Evolutionary conservation across 129 eudicot species (phyloP).

Genomic region (Pseudognaphalium luteoalbum): DNA sequence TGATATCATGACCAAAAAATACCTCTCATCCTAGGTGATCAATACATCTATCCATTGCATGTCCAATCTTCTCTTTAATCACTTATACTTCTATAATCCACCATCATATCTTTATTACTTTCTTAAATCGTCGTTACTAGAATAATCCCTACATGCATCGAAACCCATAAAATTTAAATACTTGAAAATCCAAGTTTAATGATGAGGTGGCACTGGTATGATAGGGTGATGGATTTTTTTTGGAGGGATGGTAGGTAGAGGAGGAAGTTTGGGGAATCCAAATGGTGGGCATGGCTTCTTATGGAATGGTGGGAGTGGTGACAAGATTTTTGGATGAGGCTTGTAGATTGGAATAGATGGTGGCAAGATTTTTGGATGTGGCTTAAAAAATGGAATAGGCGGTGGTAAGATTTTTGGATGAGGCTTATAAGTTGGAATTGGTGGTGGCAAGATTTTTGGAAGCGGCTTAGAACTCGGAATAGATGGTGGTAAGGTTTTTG

Average conservation of each 20-base stretch:
- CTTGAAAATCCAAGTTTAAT: conserved; percentile 21
- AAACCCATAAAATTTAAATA: conserved; percentile 12
- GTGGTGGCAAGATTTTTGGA: not conserved
- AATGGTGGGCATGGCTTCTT: conserved; percentile 47
- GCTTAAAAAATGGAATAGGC: conserved; percentile 8
- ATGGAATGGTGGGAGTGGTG: conserved; percentile 32
- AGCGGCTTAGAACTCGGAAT: too few relatives aligned
- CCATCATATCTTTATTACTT: conserved; percentile 23
- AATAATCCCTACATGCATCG: conserved; percentile 22
- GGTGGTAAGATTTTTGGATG: not conserved
- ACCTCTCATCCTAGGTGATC: not conserved
- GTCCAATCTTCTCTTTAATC: conserved; percentile 20
- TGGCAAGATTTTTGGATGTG: conserved; percentile 33
- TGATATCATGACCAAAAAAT: not conserved
- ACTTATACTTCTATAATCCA: conserved; percentile 14
- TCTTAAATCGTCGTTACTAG: conserved; percentile 20
- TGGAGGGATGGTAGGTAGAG: conserved; percentile 41
- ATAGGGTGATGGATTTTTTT: conserved; percentile 43
- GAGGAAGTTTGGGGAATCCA: conserved; percentile 38
- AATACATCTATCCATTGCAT: not conserved
- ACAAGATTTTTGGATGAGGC: conserved; percentile 38
- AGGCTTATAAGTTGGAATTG: not conserved
- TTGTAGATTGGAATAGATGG: conserved; percentile 24
- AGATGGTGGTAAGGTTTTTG: not conserved
- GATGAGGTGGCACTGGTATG: conserved; percentile 43